Conservation (phyloP, 805 yeast species). For the Vanderwaltozyma polyspora region DNA sequence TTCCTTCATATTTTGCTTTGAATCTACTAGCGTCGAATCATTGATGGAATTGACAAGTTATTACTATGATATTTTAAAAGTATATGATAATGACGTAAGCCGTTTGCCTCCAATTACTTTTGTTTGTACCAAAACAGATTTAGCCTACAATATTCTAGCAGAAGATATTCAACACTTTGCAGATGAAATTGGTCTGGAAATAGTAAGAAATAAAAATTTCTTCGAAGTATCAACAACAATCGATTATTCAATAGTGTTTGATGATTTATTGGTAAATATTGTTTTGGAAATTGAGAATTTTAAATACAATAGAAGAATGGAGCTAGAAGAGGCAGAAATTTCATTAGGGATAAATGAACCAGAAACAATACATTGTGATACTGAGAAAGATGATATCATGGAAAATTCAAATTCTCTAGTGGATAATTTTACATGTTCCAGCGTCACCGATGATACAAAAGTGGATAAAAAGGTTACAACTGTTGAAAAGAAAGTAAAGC, state of each 20-base stretch:
- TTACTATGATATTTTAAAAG: constrained; percentile 12
- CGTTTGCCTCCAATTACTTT: constrained; percentile 15
- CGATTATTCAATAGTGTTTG: constrained; percentile 7
- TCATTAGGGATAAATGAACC: no score
- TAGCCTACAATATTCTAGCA: not conserved
- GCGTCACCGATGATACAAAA: no score
- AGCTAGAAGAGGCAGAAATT: no score
- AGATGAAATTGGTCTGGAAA: constrained; percentile 7
- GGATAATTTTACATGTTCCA: no score
- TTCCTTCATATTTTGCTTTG: constrained; percentile 21
- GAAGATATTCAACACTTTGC: constrained; percentile 9
- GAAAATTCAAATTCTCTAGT: no score
- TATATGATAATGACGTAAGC: constrained; percentile 7
- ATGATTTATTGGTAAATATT: constrained; percentile 7
- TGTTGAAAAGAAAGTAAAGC: no score
- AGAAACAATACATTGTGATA: no score
- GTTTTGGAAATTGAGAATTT: constrained; percentile 8
- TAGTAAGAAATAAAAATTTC: constrained; percentile 8
- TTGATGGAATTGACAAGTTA: constrained; percentile 12
- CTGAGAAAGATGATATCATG: no score
- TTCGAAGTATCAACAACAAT: constrained; percentile 18
- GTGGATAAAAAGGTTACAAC: no score
- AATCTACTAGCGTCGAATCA: constrained; percentile 13
- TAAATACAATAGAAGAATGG: constrained; percentile 2
- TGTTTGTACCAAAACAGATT: constrained; percentile 16